Conservation (phyloP, 768 basidiomycete genomes). For the Mycena rebaudengoi region DNA sequence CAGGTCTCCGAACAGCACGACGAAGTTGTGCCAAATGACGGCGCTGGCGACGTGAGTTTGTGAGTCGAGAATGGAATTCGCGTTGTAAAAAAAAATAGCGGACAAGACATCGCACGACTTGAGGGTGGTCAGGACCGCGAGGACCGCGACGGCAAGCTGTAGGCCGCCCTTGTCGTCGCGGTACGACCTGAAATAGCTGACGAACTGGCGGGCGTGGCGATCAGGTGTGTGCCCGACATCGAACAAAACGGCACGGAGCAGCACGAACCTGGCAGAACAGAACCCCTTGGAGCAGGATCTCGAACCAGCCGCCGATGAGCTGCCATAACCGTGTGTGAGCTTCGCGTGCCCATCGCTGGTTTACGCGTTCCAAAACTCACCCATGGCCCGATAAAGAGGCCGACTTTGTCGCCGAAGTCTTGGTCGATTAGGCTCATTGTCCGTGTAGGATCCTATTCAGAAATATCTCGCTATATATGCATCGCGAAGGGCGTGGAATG, state of each 20-base stretch:
- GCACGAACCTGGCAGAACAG: slow-evolving; percentile 39
- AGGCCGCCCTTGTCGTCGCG: slow-evolving; percentile 30
- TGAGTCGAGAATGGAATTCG: not conserved
- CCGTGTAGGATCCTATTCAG: too few species aligned
- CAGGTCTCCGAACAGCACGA: slow-evolving; percentile 38
- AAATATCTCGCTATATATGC: too few species aligned
- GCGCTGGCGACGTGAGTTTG: slow-evolving; percentile 29
- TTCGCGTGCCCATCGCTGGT: too few species aligned
- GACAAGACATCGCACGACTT: slow-evolving; percentile 44
- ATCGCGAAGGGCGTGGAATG: too few species aligned
- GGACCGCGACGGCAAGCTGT: slow-evolving; percentile 31
- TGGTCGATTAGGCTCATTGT: too few species aligned
- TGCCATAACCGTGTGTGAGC: too few species aligned
- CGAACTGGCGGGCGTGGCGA: slow-evolving; percentile 29
- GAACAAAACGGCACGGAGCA: too few species aligned
- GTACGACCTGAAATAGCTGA: slow-evolving; percentile 35
- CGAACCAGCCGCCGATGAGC: slow-evolving; percentile 40
- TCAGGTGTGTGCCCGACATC: not conserved
- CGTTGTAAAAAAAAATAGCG: slow-evolving; percentile 15
- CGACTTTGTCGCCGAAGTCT: too few species aligned
- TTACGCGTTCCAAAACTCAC: too few species aligned
- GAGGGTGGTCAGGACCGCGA: slow-evolving; percentile 37
- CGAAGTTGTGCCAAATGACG: slow-evolving; percentile 40
- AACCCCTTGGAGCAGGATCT: slow-evolving; percentile 41
- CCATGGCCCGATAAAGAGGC: too few species aligned